These are phyloP conservation scores for Crepidotus variabilis DNA, from an alignment of 768 basidiomycete genomes.

Conservation along the genomic window DNA sequence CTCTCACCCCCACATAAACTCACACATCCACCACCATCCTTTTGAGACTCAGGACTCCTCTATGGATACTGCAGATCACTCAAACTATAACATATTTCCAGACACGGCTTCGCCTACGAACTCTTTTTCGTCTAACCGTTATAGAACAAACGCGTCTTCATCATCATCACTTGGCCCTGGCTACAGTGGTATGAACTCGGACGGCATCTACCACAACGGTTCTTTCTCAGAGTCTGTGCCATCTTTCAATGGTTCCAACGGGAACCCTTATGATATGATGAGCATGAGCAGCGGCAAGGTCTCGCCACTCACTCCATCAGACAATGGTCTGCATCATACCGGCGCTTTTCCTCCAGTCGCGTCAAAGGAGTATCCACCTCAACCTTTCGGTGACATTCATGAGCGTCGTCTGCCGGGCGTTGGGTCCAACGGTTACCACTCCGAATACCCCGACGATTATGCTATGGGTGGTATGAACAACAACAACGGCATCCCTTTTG, in stretches of 20 bases:
- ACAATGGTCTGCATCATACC: slow-evolving; percentile 54
- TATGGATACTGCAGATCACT: slow-evolving; percentile 52
- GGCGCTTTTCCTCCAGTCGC: slow-evolving; percentile 45
- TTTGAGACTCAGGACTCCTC: slow-evolving; percentile 1
- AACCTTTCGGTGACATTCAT: slow-evolving; percentile 53
- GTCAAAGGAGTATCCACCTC: slow-evolving; percentile 57
- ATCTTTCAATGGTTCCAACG: slow-evolving; percentile 49
- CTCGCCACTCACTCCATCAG: slow-evolving; percentile 70
- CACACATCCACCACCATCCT: too few species aligned
- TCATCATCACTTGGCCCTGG: slow-evolving; percentile 54
- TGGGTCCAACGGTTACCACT: slow-evolving; percentile 40
- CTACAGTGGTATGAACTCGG: slow-evolving; percentile 46
- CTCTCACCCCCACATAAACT: slow-evolving; percentile 1
- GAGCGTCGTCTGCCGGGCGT: slow-evolving; percentile 39
- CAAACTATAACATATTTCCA: slow-evolving; percentile 63
- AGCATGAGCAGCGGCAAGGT: slow-evolving; percentile 67
- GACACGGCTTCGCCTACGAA: slow-evolving; percentile 26
- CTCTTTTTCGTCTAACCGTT: slow-evolving; percentile 50
- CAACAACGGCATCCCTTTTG: slow-evolving; percentile 45
- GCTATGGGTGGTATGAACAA: slow-evolving; percentile 44
- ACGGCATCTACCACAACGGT: slow-evolving; percentile 55
- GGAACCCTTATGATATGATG: slow-evolving; percentile 64
- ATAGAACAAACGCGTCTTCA: slow-evolving; percentile 70
- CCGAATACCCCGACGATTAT: slow-evolving; percentile 67
- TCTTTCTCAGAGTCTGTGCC: slow-evolving; percentile 60